Base-by-base conservation (phyloP, 805 yeast species). In the Yarrowia sp. region DNA sequence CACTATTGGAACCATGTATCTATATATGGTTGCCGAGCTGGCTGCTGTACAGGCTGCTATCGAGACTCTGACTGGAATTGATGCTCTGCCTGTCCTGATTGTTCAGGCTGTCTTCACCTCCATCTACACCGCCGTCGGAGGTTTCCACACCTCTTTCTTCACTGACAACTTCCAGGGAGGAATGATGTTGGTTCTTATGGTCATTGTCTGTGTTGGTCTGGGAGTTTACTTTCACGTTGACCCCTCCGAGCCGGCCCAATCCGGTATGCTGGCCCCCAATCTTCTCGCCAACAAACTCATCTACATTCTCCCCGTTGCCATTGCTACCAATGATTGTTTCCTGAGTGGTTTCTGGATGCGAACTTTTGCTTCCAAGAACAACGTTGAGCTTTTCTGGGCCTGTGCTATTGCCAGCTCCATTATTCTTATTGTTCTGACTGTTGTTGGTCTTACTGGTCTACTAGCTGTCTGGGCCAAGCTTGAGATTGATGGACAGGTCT, bases 261-360 rank as follows among this genome's bases (percentile, higher is more conserved):
- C 87, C 9, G 87, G 88, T 2, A 76, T 92, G 68, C 76, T 89
- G 66, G 82, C 85, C 40, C 83, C 86, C 1, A 87, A 85, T 71
- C 83, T 83, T 68, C 79, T 92, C 41, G 96, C 97, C 17, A 92
- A 97, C 96, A 95, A 91, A 80, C 81, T 92, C 68, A 74, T 92
- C 35, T 92, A 91, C 73, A 92, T 92, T 68, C 79, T 92, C 68
- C 83, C 87, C 8, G 87, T 92, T 33, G 97, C 98, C 28, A 89
- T 92, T 72, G 82, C 91, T 65, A 89, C 97, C 35, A 92, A 92
- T 71, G 97, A 91, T 73, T 85, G 92, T 73, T 92, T 92, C 76
- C 78, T 92, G 81, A 83, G 96, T 33, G 97, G 97, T 0, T 92
- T 92, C 74, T 92, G 98, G 98, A 78, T 92, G 67, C 81, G 98